Evolutionary conservation across 306 rosid genomes (phyloP).

Genomic region (Acacia melanoxylon): DNA sequence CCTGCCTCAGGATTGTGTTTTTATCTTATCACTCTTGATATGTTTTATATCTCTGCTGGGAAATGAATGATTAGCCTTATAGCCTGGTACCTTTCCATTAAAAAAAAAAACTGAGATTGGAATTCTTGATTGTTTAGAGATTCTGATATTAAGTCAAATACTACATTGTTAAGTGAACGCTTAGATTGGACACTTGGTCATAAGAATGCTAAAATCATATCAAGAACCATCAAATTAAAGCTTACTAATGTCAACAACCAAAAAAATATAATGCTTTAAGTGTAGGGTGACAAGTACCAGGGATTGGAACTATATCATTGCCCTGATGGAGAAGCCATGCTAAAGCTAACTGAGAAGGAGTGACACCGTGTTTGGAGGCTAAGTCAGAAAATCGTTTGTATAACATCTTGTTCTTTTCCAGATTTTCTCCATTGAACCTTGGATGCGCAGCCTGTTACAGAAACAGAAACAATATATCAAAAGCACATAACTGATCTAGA

Average conservation of each 20-base stretch:
- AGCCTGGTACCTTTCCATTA: too few relatives aligned
- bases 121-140: neutral
- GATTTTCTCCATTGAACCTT: slow-evolving; percentile 60
- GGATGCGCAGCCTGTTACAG: slow-evolving; percentile 50
- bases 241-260: neutral
- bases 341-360: slow-evolving; percentile 68
- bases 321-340: slow-evolving; percentile 77
- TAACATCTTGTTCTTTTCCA: slow-evolving; percentile 60
- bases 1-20: too few relatives aligned
- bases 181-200: neutral
- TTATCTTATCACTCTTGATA: too few relatives aligned
- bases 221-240: neutral
- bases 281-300: slow-evolving; percentile 44
- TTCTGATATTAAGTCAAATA: neutral
- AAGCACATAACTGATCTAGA: neutral
- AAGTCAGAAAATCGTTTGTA: slow-evolving; percentile 44
- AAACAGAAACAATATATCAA: slow-evolving; percentile 10
- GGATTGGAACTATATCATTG: slow-evolving; percentile 62
- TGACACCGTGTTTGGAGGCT: slow-evolving; percentile 56
- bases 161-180: neutral
- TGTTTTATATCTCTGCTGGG: too few relatives aligned
- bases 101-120: neutral
- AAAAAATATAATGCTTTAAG: neutral
- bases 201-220: neutral
- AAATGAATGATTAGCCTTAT: too few relatives aligned